A percentile compares a stretch with the other conserved stretches of the same genome.
Conservation (phyloP, 495 filamentous ascomycete genomes). For the Neurospora pannonica region DNA sequence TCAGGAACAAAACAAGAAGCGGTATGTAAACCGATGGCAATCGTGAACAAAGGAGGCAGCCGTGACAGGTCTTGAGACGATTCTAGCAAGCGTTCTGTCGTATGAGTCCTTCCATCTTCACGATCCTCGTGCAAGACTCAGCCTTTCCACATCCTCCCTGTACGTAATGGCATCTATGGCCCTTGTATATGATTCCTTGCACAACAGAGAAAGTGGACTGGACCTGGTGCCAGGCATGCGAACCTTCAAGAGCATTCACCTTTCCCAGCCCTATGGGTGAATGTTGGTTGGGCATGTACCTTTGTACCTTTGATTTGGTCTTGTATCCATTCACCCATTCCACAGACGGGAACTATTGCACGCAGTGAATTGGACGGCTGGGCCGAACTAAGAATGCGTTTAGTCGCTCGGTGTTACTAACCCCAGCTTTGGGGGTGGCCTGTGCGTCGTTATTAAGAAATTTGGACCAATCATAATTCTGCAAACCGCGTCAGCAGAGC, state of each 20-base stretch:
- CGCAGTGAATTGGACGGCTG: neutral
- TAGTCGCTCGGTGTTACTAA: neutral
- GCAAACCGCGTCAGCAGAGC: constrained; percentile 4
- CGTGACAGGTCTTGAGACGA: neutral
- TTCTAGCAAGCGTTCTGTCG: neutral
- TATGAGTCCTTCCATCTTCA: neutral
- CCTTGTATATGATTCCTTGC: neutral
- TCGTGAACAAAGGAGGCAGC: neutral
- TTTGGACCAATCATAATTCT: constrained; percentile 27
- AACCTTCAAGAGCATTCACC: neutral
- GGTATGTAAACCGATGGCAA: neutral
- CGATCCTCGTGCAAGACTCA: neutral
- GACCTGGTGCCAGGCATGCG: neutral
- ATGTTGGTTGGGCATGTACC: neutral
- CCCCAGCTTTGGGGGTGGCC: constrained; percentile 8
- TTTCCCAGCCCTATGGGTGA: neutral
- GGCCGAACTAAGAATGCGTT: neutral
- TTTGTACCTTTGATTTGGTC: neutral
- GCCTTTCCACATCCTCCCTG: neutral
- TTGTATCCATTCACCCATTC: neutral
- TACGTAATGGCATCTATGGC: neutral
- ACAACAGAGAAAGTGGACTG: neutral
- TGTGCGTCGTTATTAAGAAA: constrained; percentile 9
- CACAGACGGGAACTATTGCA: neutral
- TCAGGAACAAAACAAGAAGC: neutral